phyloP scores from a whole-genome alignment of 306 rosid species.

The Casuarina equisetifolia region DNA sequence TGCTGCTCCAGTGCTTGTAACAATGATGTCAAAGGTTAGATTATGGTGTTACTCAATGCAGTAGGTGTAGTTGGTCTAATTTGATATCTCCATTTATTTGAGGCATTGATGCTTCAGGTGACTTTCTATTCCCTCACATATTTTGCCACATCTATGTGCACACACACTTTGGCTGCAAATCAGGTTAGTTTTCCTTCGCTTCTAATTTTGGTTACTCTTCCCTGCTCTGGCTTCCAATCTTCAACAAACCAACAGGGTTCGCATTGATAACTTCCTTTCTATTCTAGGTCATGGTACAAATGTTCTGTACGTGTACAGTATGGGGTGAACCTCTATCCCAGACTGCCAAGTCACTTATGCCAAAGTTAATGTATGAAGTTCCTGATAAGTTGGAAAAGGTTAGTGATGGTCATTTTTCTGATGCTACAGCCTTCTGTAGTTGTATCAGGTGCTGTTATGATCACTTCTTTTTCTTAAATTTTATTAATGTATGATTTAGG shows the following conservation, averaged over 20 bases:
- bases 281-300: conserved; percentile 86
- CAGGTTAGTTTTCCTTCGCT: conserved; percentile 54
- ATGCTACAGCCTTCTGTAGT: neutral
- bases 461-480: neutral
- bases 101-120: conserved; percentile 49
- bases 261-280: conserved; percentile 30
- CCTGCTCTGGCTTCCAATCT: conserved; percentile 27
- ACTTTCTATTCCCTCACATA: conserved; percentile 75
- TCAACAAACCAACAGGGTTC: conserved; percentile 16
- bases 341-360: conserved; percentile 96
- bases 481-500: neutral
- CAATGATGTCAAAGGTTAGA: too few species aligned
- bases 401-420: conserved; percentile 29
- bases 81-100: neutral
- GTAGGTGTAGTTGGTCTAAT: conserved; percentile 13
- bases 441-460: neutral
- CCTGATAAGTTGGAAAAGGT: conserved; percentile 72
- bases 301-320: conserved; percentile 70
- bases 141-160: conserved; percentile 86
- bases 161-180: conserved; percentile 87
- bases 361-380: conserved; percentile 68
- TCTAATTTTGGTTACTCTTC: conserved; percentile 16
- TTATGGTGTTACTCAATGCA: conserved; percentile 15
- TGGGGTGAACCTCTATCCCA: conserved; percentile 99
- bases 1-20: too few species aligned